Percentiles rank a stretch among this genome's conserved stretches.
These are phyloP conservation scores for Aspergillus sparsus DNA, from an alignment of 495 filamentous ascomycete species.

Conservation along the genomic window DNA sequence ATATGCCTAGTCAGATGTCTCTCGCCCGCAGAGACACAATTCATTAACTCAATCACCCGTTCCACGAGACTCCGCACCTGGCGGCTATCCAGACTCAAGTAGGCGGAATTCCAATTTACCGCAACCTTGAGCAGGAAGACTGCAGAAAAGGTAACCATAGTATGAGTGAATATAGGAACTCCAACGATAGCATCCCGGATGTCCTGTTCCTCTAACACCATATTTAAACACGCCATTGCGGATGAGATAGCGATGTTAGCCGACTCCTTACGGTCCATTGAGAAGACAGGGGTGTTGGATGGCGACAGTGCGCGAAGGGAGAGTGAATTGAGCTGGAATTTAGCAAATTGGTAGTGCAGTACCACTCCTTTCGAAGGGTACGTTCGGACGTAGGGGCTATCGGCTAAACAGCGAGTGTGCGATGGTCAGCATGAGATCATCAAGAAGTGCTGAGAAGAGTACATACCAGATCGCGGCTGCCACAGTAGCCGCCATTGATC, in stretches of 20 bases:
- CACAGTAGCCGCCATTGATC: constrained; percentile 61
- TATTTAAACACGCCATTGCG: constrained; percentile 55
- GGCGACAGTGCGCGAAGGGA: constrained; percentile 55
- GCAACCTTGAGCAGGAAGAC: constrained; percentile 59
- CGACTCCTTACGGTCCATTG: constrained; percentile 54
- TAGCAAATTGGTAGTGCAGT: constrained; percentile 63
- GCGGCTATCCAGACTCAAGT: constrained; percentile 43
- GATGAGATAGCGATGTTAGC: constrained; percentile 59
- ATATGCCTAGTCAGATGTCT: constrained; percentile 56
- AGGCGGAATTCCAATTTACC: constrained; percentile 55
- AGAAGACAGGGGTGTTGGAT: constrained; percentile 52
- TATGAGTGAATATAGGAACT: constrained; percentile 59
- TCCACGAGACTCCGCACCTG: constrained; percentile 52
- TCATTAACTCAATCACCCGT: constrained; percentile 52
- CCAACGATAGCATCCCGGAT: constrained; percentile 61
- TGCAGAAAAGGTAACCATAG: constrained; percentile 64
- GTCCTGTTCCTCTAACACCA: constrained; percentile 57
- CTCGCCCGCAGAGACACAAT: constrained; percentile 54
- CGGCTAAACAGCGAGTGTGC: constrained; percentile 32
- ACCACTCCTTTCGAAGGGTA: constrained; percentile 61
- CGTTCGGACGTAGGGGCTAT: constrained; percentile 54
- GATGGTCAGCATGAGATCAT: constrained; percentile 5
- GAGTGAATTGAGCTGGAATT: constrained; percentile 61
- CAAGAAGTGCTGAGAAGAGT: not conserved
- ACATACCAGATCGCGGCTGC: constrained; percentile 53